Evolutionary conservation across 495 filamentous ascomycete species (phyloP), one percentile per base, ranked within the genome.

Genomic region (Hyphodiscus hymeniophilus): DNA sequence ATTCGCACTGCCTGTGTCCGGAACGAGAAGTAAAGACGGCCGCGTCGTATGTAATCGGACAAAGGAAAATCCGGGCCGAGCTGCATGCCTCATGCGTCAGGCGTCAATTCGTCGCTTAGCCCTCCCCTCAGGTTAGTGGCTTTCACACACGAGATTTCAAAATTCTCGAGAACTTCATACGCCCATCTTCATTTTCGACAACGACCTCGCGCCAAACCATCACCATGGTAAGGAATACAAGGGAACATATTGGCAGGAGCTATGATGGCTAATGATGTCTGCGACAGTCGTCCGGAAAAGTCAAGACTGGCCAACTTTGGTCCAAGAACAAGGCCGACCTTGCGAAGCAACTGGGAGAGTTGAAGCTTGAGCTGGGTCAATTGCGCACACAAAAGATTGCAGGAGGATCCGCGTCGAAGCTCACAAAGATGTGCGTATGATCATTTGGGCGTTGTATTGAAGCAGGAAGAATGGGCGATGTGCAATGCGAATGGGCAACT

Each of bases 291-390:
- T 72, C 83, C 62, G 76, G 79, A 67, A 94, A 94, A 77, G 87
- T 97, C 72, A 96, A 95, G 80, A 80, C 89, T 67, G 80, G 76
- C 74, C 78, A 83, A 74, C 85, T 99, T 69, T 97, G 94, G 92
- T 81, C 82, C 72, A 99, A 99, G 89, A 86, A 76, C 82, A 96
- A 96, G 82, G 85, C 91, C 63, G 94, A 98, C 58, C 80, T 98
- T 69, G 77, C 77, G 66, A 89, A 90, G 78, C 89, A 96, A 71
- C 78, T 95, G 59, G 79, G 80, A 59, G 88, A 94, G 69, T 80
- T 95, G 64, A 95, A 98, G 85, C 79, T 79, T 50, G 92, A 97
- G 76, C 81, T 98, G 44, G 82, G 83, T 64, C 82, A 87, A 72
- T 80, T 97, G 57, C 86, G 91, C 62, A 89, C 90, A 65, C 90